phyloP scores from a whole-genome alignment of 192 early-diverging fungal species.

The Podila horticola region DNA sequence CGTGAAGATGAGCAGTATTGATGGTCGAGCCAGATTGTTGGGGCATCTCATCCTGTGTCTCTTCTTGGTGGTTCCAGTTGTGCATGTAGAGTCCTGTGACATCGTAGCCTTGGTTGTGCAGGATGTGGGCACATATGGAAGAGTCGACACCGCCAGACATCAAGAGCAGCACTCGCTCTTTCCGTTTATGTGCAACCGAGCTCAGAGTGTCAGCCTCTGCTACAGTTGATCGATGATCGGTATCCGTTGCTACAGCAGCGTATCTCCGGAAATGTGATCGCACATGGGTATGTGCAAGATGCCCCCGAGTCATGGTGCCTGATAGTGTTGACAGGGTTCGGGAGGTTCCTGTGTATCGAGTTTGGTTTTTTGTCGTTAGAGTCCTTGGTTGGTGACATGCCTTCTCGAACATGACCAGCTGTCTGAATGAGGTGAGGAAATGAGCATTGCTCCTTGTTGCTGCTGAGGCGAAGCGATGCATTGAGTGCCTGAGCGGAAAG shows the following conservation, averaged over 20 bases:
- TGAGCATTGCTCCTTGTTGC: not conserved
- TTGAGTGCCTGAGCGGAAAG: not conserved
- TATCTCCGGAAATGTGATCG: too few relatives aligned
- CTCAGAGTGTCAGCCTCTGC: too few relatives aligned
- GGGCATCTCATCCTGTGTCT: constrained; percentile 75
- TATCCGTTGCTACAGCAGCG: too few relatives aligned
- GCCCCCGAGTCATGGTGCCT: too few relatives aligned
- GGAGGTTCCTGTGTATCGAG: too few relatives aligned
- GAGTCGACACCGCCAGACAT: constrained; percentile 98
- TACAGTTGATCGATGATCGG: too few relatives aligned
- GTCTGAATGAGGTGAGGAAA: constrained; percentile 21
- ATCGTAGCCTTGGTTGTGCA: constrained; percentile 70
- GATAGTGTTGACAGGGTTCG: too few relatives aligned
- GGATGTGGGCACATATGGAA: constrained; percentile 82
- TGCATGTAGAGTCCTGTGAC: constrained; percentile 92
- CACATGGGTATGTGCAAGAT: too few relatives aligned
- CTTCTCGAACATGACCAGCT: constrained; percentile 6
- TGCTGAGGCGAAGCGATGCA: not conserved
- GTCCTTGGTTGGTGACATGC: not conserved
- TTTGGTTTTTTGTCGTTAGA: not conserved
- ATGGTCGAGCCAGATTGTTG: not conserved
- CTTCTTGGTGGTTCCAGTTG: constrained; percentile 81
- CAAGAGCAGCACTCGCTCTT: constrained; percentile 71
- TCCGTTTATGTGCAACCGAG: not conserved
- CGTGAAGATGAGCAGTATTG: not conserved